A percentile compares a stretch with the other conserved stretches of the same genome.
Conservation (phyloP, 1,284 basidiomycete genomes). For the Fomitopsis palustris region DNA sequence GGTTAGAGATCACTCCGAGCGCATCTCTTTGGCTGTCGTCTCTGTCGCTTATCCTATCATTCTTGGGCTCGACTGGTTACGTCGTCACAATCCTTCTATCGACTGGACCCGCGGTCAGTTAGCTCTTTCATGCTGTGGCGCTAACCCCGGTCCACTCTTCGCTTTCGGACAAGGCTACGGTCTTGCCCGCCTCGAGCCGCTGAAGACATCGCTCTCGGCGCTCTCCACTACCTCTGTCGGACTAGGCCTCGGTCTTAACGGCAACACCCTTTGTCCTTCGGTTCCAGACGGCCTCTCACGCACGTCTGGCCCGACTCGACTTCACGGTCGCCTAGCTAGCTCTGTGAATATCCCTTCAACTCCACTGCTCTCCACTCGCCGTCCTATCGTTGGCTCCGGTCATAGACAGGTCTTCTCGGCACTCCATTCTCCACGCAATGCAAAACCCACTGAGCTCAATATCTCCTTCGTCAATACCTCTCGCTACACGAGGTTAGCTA, state of each 20-base stretch:
- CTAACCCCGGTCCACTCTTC: constrained; percentile 22
- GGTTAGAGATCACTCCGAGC: constrained; percentile 22
- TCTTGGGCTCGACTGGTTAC: constrained; percentile 22
- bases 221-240: constrained; percentile 5
- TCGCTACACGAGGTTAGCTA: background rate
- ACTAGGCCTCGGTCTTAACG: constrained; percentile 9
- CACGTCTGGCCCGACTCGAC: background rate
- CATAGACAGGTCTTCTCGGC: too few species aligned
- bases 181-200: constrained; percentile 10
- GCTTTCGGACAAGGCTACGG: constrained; percentile 22
- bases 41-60: constrained; percentile 19
- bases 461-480: too few species aligned
- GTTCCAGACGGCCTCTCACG: background rate
- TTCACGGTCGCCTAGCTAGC: too few species aligned
- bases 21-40: constrained; percentile 15
- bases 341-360: too few species aligned
- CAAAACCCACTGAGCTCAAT: too few species aligned
- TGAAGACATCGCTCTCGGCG: constrained; percentile 3
- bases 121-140: constrained; percentile 25
- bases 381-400: too few species aligned
- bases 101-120: constrained; percentile 14
- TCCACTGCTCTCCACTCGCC: too few species aligned
- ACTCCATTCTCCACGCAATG: too few species aligned
- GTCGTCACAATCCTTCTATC: constrained; percentile 20
- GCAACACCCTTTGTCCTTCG: background rate